Evolutionary conservation across 176 grass and related monocot genomes (phyloP), one percentile per base, ranked within the genome.

Genomic region (Lolium rigidum): DNA sequence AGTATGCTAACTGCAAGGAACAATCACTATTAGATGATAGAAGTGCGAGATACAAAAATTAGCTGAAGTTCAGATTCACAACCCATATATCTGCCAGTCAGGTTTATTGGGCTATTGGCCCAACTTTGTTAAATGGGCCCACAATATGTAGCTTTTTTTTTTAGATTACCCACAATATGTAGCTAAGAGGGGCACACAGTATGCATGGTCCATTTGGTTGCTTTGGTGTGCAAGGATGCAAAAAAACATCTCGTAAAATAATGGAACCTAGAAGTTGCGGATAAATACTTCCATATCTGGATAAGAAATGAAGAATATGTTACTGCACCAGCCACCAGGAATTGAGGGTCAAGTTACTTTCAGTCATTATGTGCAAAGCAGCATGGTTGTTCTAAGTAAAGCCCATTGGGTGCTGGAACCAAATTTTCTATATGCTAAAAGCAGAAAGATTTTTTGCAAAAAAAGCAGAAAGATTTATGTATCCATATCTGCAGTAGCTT

Each of bases 1-100:
- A 98, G 82, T 80, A 98, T 84, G 77, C 91, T 90, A 76, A 98
- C 96, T 98, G 93, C 91, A 92, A 37, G 41, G 74, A 66, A 83
- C 13, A 81, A 71, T 17, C 48, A 44, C 9, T 4, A 22, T 93
- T 86, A 91, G 80, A 83, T 78, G 64, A 10, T 47, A 51, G 22
- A 74, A 79, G 52, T 74, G 15, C 10, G 5, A 80, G 75, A 3
- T 44, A 20, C 14, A 6, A 15, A 58, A 1, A 83, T 58, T 82
- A 79, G 57, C 35, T 65, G 56, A 83, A 38, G 35, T 21, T 22
- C 37, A 69, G 41, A 9, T 35, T 41, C 18, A 70, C 48, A 75
- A 18, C 31, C 24, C 7, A n/a, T 76, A 7, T 66, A 39, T 37
- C 21, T 5, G 2, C 15, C 24, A 25, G 24, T 26, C 24, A 25